phyloP scores from a whole-genome alignment of 768 basidiomycete species.

The Hirschioporus abietinus region DNA sequence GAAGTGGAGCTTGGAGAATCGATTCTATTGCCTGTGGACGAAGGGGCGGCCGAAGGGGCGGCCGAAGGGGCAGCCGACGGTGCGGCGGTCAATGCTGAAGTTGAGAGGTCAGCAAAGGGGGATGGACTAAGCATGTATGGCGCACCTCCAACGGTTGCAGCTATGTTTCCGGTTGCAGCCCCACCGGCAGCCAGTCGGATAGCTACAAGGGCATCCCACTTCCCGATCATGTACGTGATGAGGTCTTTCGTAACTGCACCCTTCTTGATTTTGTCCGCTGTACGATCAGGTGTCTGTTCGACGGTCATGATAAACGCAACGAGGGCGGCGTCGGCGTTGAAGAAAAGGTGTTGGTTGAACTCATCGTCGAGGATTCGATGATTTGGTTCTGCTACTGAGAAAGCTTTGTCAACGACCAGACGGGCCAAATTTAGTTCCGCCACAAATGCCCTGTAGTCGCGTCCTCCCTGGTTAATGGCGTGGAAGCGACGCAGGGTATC shows the following conservation, averaged over 20 bases:
- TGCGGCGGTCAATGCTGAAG: background rate
- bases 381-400: too few species aligned
- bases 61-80: background rate
- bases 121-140: background rate
- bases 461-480: background rate
- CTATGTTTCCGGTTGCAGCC: too few species aligned
- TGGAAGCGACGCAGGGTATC: background rate
- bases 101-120: background rate
- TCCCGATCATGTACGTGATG: background rate
- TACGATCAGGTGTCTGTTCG: too few species aligned
- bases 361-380: background rate
- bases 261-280: background rate
- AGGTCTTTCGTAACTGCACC: background rate
- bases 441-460: background rate
- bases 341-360: background rate
- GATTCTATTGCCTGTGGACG: background rate
- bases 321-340: background rate
- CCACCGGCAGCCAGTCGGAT: background rate
- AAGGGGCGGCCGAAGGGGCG: background rate
- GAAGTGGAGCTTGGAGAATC: background rate
- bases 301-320: background rate
- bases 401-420: background rate
- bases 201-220: background rate
- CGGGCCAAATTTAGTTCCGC: background rate
- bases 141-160: too few species aligned